phyloP scores from a whole-genome alignment of 768 basidiomycete genomes.

The Pulveroboletus ravenelii region DNA sequence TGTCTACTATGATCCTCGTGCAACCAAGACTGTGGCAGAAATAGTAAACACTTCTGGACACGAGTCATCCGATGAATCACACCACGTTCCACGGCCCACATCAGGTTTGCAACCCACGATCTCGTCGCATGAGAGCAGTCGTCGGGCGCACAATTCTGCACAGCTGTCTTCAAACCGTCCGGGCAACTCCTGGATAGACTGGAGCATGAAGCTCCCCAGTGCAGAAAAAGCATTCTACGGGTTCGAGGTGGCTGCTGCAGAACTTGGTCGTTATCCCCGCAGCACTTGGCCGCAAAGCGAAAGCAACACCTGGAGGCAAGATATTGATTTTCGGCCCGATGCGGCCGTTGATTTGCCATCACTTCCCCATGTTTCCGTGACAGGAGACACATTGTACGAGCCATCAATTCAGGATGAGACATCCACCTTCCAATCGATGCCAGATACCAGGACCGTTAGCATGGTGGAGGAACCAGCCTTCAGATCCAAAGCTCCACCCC shows the following conservation, averaged over 20 bases:
- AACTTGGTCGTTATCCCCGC: conserved; percentile 8
- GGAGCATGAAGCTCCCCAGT: conserved; percentile 9
- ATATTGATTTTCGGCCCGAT: neutral
- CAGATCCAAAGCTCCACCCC: conserved; percentile 9
- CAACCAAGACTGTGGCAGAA: conserved; percentile 3
- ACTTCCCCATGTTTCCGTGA: conserved; percentile 1
- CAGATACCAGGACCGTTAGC: neutral
- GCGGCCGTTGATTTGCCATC: neutral
- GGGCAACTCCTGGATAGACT: conserved; percentile 16
- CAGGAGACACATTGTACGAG: neutral
- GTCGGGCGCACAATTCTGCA: neutral
- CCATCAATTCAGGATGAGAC: neutral
- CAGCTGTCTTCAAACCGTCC: conserved; percentile 7
- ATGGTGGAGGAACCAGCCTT: neutral
- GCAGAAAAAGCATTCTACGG: conserved; percentile 8
- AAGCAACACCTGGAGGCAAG: neutral
- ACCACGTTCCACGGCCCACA: neutral
- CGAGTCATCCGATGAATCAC: conserved; percentile 20
- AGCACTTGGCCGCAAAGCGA: conserved; percentile 8
- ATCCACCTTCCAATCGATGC: neutral
- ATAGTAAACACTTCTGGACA: conserved; percentile 23
- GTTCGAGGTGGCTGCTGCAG: conserved; percentile 3
- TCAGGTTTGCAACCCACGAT: neutral
- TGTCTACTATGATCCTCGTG: conserved; percentile 36
- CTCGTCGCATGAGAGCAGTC: neutral